Evolutionary conservation across 345 rosid species (phyloP).

Genomic region (Alliaria petiolata): DNA sequence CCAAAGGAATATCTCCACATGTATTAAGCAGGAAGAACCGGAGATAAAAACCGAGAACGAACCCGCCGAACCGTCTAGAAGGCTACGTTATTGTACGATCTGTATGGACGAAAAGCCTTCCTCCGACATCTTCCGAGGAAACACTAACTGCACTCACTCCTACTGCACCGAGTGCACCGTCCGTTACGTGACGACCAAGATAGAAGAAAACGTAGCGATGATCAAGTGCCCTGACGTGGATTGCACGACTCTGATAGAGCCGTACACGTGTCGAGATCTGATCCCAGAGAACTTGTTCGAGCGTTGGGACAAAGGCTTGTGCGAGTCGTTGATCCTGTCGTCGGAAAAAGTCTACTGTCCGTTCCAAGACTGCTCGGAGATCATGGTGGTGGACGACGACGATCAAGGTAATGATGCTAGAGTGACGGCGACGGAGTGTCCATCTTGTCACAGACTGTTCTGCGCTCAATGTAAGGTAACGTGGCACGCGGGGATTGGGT

Average conservation of each 20-base stretch:
- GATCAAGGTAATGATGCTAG: conserved; percentile 18
- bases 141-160: conserved; percentile 48
- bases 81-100: conserved; percentile 52
- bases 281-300: conserved; percentile 42
- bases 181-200: conserved; percentile 39
- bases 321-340: conserved; percentile 38
- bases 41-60: neutral
- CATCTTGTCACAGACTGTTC: conserved; percentile 45
- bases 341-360: conserved; percentile 57
- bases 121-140: conserved; percentile 35
- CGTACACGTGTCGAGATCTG: conserved; percentile 39
- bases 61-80: conserved; percentile 32
- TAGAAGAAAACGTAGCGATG: conserved; percentile 15
- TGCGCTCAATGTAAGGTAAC: conserved; percentile 14
- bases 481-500: conserved; percentile 26
- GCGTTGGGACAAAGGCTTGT: conserved; percentile 50
- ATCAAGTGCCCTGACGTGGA: conserved; percentile 53
- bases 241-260: conserved; percentile 41
- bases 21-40: neutral
- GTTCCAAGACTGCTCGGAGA: conserved; percentile 57
- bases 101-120: conserved; percentile 46
- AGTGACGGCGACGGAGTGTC: conserved; percentile 57
- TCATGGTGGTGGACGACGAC: conserved; percentile 37
- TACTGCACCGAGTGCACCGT: conserved; percentile 50
- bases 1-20: neutral